Conservation (phyloP, 495 filamentous ascomycete genomes). For the Hyphodiscus hymeniophilus region DNA sequence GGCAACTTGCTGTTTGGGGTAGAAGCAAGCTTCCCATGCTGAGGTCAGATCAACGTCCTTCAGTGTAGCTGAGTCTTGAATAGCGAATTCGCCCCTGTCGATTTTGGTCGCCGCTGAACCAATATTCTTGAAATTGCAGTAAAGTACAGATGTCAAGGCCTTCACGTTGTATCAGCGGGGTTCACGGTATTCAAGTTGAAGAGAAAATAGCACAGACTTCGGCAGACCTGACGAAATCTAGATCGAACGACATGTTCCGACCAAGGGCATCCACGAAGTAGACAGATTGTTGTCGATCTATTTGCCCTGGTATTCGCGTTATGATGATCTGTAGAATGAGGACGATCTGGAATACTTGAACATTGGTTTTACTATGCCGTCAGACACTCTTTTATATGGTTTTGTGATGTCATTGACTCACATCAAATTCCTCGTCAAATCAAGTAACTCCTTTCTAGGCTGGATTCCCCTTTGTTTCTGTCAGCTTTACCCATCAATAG, state of each 20-base stretch:
- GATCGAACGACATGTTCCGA: slow-evolving; percentile 20
- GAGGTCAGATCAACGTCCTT: slow-evolving; percentile 17
- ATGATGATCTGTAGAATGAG: slow-evolving; percentile 22
- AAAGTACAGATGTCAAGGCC: slow-evolving; percentile 17
- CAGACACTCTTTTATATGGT: too few relatives aligned
- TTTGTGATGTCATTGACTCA: not conserved
- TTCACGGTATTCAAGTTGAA: too few relatives aligned
- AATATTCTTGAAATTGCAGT: slow-evolving; percentile 14
- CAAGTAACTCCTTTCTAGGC: slow-evolving; percentile 15
- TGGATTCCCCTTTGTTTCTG: slow-evolving; percentile 16
- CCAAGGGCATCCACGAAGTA: slow-evolving; percentile 25
- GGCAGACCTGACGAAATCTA: slow-evolving; percentile 23
- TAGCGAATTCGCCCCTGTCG: slow-evolving; percentile 19
- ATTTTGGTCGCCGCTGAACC: slow-evolving; percentile 18
- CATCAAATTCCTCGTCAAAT: slow-evolving; percentile 10
- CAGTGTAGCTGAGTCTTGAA: slow-evolving; percentile 20
- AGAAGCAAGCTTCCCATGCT: slow-evolving; percentile 22
- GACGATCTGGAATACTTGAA: slow-evolving; percentile 23
- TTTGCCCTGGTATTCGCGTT: slow-evolving; percentile 19
- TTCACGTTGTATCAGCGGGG: too few relatives aligned
- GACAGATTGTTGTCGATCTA: slow-evolving; percentile 28
- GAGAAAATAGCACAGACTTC: slow-evolving; percentile 18
- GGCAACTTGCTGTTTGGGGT: slow-evolving; percentile 20
- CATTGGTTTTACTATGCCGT: slow-evolving; percentile 13
- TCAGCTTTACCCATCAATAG: not conserved